A percentile compares a stretch with the other conserved stretches of the same genome.
These are phyloP conservation scores for Suillus subluteus DNA, from an alignment of 768 basidiomycete genomes.

Conservation along the genomic window DNA sequence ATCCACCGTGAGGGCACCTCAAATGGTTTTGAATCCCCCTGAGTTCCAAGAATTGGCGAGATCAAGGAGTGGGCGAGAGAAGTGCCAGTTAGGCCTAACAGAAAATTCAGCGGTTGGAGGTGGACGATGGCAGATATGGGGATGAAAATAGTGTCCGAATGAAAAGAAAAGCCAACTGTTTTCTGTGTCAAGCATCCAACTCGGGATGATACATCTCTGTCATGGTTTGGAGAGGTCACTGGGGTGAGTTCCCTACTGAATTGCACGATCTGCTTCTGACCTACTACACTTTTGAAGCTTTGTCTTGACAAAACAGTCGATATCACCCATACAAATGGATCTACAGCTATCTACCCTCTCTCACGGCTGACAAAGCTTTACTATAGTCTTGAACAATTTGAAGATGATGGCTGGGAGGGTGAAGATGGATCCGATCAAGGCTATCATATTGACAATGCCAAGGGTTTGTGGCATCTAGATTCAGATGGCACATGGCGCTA, in stretches of 20 bases:
- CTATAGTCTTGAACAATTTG: slow-evolving; percentile 81
- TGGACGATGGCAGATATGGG: slow-evolving; percentile 74
- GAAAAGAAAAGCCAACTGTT: slow-evolving; percentile 43
- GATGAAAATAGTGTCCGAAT: slow-evolving; percentile 51
- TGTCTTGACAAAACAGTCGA: slow-evolving; percentile 73
- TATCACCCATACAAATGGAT: slow-evolving; percentile 67
- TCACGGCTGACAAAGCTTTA: slow-evolving; percentile 75
- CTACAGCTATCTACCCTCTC: slow-evolving; percentile 55
- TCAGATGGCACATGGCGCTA: slow-evolving; percentile 40
- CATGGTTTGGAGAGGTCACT: slow-evolving; percentile 90
- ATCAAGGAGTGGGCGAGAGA: slow-evolving; percentile 81
- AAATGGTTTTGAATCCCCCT: slow-evolving; percentile 71
- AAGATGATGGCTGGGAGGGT: slow-evolving; percentile 67
- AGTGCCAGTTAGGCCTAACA: slow-evolving; percentile 47
- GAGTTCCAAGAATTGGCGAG: slow-evolving; percentile 85
- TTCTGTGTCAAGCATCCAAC: slow-evolving; percentile 47
- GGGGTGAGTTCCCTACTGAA: slow-evolving; percentile 48
- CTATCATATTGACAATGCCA: slow-evolving; percentile 47
- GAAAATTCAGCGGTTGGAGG: slow-evolving; percentile 69
- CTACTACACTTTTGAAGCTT: slow-evolving; percentile 48
- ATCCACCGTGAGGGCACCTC: slow-evolving; percentile 69
- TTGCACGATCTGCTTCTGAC: slow-evolving; percentile 11
- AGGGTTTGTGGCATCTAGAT: slow-evolving; percentile 47
- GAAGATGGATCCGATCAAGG: slow-evolving; percentile 37
- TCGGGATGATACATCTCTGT: slow-evolving; percentile 45